Evolutionary conservation across 176 grass and related monocot species (phyloP).

Genomic region (Chloris gayana): DNA sequence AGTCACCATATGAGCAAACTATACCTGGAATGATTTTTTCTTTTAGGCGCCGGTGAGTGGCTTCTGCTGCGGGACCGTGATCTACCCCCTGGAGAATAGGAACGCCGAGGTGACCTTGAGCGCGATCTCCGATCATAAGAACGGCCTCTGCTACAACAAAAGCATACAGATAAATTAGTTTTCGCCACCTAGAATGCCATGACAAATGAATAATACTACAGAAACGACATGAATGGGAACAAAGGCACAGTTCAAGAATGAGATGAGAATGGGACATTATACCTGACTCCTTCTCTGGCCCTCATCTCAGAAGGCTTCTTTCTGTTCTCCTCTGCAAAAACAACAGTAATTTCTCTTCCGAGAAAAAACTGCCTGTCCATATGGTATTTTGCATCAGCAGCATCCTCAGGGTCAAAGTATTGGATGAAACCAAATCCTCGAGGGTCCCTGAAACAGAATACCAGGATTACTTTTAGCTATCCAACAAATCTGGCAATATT

Average conservation of each 20-base stretch:
- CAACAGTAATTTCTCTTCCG: slow-evolving; percentile 82
- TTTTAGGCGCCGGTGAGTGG: slow-evolving; percentile 57
- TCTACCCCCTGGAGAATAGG: no score
- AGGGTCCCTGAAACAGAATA: slow-evolving; percentile 55
- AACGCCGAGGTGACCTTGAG: slow-evolving; percentile 48
- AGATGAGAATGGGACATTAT: not conserved
- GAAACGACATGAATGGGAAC: not conserved
- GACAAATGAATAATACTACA: not conserved
- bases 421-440: slow-evolving; percentile 94
- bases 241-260: not conserved
- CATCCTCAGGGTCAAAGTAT: slow-evolving; percentile 79
- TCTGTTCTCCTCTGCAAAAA: slow-evolving; percentile 92
- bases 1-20: not conserved
- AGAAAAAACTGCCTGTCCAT: slow-evolving; percentile 87
- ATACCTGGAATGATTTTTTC: slow-evolving; percentile 47
- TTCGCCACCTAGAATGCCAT: not conserved
- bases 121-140: slow-evolving; percentile 38
- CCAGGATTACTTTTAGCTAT: slow-evolving; percentile 2
- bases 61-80: slow-evolving; percentile 51
- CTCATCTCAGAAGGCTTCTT: slow-evolving; percentile 89
- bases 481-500: not conserved
- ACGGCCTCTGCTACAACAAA: slow-evolving; percentile 18
- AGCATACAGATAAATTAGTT: not conserved
- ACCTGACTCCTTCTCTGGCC: slow-evolving; percentile 65
- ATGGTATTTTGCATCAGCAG: slow-evolving; percentile 87